These are phyloP conservation scores for Dryas octopetala DNA, from an alignment of 306 rosid genomes.

Conservation along the genomic window DNA sequence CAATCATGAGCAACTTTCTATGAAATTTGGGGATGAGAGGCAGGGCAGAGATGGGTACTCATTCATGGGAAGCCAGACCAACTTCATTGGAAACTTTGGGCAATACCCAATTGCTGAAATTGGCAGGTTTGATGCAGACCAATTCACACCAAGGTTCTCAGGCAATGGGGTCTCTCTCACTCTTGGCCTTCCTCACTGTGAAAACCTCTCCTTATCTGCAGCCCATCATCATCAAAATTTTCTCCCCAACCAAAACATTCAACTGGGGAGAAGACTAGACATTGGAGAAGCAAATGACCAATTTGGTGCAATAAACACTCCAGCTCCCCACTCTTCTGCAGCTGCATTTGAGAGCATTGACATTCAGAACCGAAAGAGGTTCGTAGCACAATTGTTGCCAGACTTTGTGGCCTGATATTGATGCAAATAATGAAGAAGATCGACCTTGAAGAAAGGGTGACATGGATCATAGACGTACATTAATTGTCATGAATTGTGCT, in stretches of 20 bases:
- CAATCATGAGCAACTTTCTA: conserved; percentile 42
- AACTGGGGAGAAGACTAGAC: conserved; percentile 71
- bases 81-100: conserved; percentile 75
- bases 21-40: conserved; percentile 65
- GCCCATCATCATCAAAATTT: conserved; percentile 56
- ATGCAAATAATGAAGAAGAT: conserved; percentile 17
- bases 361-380: conserved; percentile 89
- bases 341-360: conserved; percentile 71
- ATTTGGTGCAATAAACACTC: conserved; percentile 54
- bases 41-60: conserved; percentile 76
- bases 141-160: conserved; percentile 72
- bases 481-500: too few species aligned
- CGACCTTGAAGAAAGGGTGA: conserved; percentile 24
- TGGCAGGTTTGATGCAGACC: conserved; percentile 70
- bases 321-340: conserved; percentile 66
- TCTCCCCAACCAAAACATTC: conserved; percentile 70
- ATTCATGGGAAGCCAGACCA: conserved; percentile 71
- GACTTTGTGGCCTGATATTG: conserved; percentile 69
- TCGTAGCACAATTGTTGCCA: conserved; percentile 83
- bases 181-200: conserved; percentile 92
- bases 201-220: conserved; percentile 59
- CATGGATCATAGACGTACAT: conserved; percentile 7
- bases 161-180: conserved; percentile 90
- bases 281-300: conserved; percentile 60
- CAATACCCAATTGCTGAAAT: conserved; percentile 91